These are phyloP conservation scores for Tolypocladium tundrense DNA, from an alignment of 2,329 filamentous ascomycete species.

Conservation along the genomic window DNA sequence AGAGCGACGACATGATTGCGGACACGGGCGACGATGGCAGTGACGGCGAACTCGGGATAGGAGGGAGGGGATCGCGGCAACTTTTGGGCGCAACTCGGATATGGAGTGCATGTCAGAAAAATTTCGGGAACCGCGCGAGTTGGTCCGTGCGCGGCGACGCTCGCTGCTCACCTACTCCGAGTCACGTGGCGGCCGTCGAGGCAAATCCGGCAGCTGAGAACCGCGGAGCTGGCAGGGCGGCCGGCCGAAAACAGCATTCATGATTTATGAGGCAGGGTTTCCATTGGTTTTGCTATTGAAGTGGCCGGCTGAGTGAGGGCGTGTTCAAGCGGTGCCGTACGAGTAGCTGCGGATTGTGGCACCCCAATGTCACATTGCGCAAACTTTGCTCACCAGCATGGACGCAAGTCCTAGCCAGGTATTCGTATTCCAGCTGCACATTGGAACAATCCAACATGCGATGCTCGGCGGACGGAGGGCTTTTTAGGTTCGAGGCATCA, in stretches of 20 bases:
- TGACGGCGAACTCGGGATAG: slow-evolving; percentile 5
- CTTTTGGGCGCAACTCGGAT: not conserved
- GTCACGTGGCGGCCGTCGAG: slow-evolving; percentile 3
- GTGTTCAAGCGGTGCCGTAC: not conserved
- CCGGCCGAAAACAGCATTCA: too few relatives aligned
- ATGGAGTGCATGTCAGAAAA: slow-evolving; percentile 10
- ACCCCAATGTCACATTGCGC: not conserved
- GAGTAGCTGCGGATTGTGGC: not conserved
- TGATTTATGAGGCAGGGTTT: too few relatives aligned
- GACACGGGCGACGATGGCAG: slow-evolving; percentile 3
- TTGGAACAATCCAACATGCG: not conserved
- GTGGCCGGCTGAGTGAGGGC: not conserved
- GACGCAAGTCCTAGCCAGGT: not conserved
- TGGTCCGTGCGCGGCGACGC: slow-evolving; percentile 13
- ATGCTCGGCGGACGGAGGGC: not conserved
- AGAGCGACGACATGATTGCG: slow-evolving; percentile 44
- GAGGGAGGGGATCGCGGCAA: slow-evolving; percentile 2
- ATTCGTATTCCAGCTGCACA: not conserved
- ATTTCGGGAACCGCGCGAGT: slow-evolving; percentile 16
- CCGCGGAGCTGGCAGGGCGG: not conserved
- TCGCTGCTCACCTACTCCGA: not conserved
- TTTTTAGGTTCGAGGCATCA: not conserved
- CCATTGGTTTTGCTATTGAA: not conserved
- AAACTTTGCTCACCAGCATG: not conserved
- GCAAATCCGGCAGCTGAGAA: not conserved